Evolutionary conservation across 2,329 filamentous ascomycete species (phyloP), one percentile per base, ranked within the genome.

Genomic region (Gyromitra esculenta): DNA sequence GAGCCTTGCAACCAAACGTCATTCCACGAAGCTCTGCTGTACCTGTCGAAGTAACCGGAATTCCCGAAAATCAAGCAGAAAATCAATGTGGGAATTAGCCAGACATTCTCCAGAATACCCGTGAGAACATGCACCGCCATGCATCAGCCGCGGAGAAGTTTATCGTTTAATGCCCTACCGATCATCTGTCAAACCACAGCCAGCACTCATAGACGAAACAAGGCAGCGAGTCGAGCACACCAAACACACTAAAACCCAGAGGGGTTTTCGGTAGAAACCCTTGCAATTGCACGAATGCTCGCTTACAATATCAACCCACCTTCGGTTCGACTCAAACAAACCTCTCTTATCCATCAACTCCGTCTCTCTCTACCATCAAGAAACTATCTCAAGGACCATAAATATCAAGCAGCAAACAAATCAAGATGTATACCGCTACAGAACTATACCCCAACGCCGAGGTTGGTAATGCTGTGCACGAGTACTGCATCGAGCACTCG

Each of bases 401-500:
- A 11, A 25, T 13, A 21, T 13, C 45, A 43, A 63, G 8, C 45
- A n/a, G 21, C 2, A 62, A 21, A 45, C 31, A 52, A 62, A 25
- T 37, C 11, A 62, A 45, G 1, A 79, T 79, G 78, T 35, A 70
- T 11, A 6, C 56, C 25, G 37, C 52, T 41, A 78, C 77, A 18
- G 74, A 72, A 13, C 70, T 81, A 41, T 80, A 74, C 72, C 80
- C 80, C 0, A 81, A 80, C 57, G 54, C 67, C 7, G 66, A 75
- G 13, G 77, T 80, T 45, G 72, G 76, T 21, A 56, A 67, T 5
- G 80, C 80, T 2, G 77, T 81, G 1, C 54, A 78, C 21, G 71
- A 80, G 37, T 81, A 81, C 52, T 79, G 75, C 52, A 78, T 74
- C 31, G 67, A 78, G 5, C 73, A 76, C 57, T 81, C 79, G 6